Conservation (phyloP, 2,329 filamentous ascomycete genomes). For the Clonostachys sp. region DNA sequence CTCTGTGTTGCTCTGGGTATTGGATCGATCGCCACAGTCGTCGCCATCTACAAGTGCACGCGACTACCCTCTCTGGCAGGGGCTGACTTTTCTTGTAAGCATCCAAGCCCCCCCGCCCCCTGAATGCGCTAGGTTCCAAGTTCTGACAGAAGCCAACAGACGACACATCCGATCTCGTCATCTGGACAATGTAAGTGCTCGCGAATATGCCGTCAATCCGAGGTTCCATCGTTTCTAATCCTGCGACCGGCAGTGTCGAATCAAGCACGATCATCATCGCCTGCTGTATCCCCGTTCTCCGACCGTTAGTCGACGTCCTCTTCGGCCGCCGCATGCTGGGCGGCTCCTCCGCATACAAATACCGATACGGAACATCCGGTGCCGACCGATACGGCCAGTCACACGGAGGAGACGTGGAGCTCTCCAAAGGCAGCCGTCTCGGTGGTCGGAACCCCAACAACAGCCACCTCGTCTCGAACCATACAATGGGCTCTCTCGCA, state of each 20-base stretch:
- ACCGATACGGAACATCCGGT: no score
- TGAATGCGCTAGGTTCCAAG: not conserved
- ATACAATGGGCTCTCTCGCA: no score
- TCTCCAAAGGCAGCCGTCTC: no score
- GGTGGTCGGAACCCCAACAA: no score
- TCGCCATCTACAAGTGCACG: constrained; percentile 23
- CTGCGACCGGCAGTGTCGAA: constrained; percentile 1
- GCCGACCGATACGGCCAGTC: no score
- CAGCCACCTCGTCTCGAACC: no score
- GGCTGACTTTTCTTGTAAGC: constrained; percentile 16
- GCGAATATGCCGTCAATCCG: not conserved
- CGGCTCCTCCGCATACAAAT: no score
- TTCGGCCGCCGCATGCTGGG: not conserved
- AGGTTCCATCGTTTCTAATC: not conserved
- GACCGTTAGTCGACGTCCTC: constrained; percentile 2
- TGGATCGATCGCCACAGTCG: constrained; percentile 23
- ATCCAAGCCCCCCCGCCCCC: not conserved
- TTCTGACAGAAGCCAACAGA: constrained; percentile 1
- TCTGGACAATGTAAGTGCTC: constrained; percentile 32
- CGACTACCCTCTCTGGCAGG: constrained; percentile 15
- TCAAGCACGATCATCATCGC: constrained; percentile 3
- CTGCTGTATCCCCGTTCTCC: constrained; percentile 1
- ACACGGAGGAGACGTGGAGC: no score
- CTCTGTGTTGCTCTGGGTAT: constrained; percentile 29
- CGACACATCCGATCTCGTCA: constrained; percentile 16